A percentile compares a stretch with the other conserved stretches of the same genome.
These are phyloP conservation scores for Toxicodendron radicans DNA, from an alignment of 345 rosid species.

Conservation along the genomic window DNA sequence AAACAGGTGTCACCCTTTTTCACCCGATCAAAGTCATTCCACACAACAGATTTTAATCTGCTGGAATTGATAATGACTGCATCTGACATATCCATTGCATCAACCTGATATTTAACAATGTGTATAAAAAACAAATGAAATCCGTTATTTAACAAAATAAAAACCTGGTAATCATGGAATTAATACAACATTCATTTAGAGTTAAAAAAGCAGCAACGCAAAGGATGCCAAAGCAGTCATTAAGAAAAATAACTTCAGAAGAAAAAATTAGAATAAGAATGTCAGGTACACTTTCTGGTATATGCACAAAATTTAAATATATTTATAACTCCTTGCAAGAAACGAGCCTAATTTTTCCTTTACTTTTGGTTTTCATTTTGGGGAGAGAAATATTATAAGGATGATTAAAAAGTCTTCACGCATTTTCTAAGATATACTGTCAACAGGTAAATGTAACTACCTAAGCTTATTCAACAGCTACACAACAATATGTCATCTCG, in stretches of 20 bases:
- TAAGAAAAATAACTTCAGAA: background rate
- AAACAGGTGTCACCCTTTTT: constrained; percentile 65
- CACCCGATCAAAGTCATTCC: constrained; percentile 86
- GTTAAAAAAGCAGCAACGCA: background rate
- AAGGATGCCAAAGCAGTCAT: background rate
- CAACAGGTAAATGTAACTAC: background rate
- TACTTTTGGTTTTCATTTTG: background rate
- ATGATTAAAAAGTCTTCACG: background rate
- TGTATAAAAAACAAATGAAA: constrained; percentile 15
- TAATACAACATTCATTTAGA: background rate
- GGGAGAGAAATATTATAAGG: background rate
- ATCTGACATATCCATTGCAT: constrained; percentile 75
- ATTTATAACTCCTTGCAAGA: background rate
- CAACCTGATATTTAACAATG: constrained; percentile 23
- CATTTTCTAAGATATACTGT: background rate
- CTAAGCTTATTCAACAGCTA: background rate
- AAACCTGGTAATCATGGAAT: background rate
- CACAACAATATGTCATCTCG: background rate
- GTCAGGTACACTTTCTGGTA: background rate
- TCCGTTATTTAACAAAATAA: background rate
- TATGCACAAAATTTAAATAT: background rate
- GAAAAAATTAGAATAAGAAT: background rate
- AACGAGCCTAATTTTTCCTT: background rate
- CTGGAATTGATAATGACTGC: constrained; percentile 71
- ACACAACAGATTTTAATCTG: constrained; percentile 78